These are phyloP conservation scores for Candida golubevii DNA, from an alignment of 805 yeast genomes.

Conservation along the genomic window DNA sequence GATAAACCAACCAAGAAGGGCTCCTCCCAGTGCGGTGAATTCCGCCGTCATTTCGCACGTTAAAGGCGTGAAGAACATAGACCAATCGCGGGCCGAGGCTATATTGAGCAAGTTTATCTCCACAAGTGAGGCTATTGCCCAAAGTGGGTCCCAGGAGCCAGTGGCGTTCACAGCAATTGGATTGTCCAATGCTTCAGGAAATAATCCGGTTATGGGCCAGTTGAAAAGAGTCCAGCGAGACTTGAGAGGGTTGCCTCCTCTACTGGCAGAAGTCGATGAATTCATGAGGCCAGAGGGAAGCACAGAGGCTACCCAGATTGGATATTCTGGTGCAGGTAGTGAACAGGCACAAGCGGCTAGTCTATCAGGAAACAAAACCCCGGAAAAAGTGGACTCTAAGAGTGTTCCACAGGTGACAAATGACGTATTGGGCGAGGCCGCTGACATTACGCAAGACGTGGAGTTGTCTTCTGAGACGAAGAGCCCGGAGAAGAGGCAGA, in stretches of 20 bases:
- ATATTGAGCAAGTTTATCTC: slow-evolving; percentile 41
- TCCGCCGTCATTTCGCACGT: slow-evolving; percentile 43
- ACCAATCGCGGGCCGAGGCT: slow-evolving; percentile 43
- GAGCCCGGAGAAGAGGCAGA: neutral
- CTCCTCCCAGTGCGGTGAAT: slow-evolving; percentile 41
- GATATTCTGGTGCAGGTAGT: too few relatives aligned
- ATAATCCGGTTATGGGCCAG: slow-evolving; percentile 51
- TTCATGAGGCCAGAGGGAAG: slow-evolving; percentile 7
- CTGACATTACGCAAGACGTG: too few relatives aligned
- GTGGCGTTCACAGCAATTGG: slow-evolving; percentile 23
- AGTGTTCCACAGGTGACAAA: too few relatives aligned
- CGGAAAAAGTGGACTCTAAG: too few relatives aligned
- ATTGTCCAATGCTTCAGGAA: slow-evolving; percentile 28
- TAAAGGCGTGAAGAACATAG: slow-evolving; percentile 23
- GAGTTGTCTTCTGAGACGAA: too few relatives aligned
- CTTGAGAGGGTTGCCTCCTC: slow-evolving; percentile 75
- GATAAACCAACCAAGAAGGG: slow-evolving; percentile 25
- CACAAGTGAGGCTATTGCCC: slow-evolving; percentile 33
- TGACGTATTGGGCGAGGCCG: too few relatives aligned
- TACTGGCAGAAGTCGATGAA: slow-evolving; percentile 21
- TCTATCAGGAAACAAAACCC: too few relatives aligned
- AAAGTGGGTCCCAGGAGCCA: slow-evolving; percentile 24
- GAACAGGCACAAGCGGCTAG: too few relatives aligned
- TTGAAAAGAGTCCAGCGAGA: slow-evolving; percentile 72
- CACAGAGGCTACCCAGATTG: slow-evolving; percentile 1